Evolutionary conservation across 129 eudicot genomes (phyloP), one percentile per base, ranked within the genome.

Genomic region (Smallanthus sonchifolius): DNA sequence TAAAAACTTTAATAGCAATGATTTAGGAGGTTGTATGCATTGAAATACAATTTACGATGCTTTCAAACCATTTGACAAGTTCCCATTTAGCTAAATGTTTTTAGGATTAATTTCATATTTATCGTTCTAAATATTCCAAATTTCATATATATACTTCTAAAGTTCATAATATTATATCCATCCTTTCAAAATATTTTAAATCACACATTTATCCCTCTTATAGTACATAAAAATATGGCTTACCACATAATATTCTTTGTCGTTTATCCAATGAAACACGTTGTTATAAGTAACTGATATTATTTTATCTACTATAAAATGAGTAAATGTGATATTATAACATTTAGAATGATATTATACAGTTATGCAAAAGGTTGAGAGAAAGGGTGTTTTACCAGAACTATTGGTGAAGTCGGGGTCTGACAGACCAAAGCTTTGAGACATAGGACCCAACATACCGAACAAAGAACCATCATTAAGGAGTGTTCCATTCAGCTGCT

Each of bases 381-480:
- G 80, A 83, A 84, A 81, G 61, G 79, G 82, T 67, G 67, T 6
- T 51, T 24, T 47, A 86, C 90, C 90, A 34, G 86, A 74, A 79
- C 83, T 79, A 79, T 75, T 77, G 43, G 86, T 59, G 75, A 86
- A 84, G 71, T 87, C 86, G 35, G 88, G 70, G 81, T 86, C 90
- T 7, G 98, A 75, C 40, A 89, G 40, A 65, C 84, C 81, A 38
- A 82, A 87, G 83, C 69, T 75, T 65, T 74, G 88, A 55, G 90
- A 72, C 69, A 85, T 83, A 30, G 85, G 88, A 34, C 80, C 92
- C 79, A 89, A 75, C 43, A 78, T 73, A 51, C 89, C 88, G 70
- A 81, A 89, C 47, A 89, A 80, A 43, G 88, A 80, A 64, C 64
- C 38, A 35, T 90, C 90, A 64, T 86, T 92, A 82, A 86, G 57